Conservation (phyloP, 192 early-diverging fungal genomes). For the Kappamyces sp. region DNA sequence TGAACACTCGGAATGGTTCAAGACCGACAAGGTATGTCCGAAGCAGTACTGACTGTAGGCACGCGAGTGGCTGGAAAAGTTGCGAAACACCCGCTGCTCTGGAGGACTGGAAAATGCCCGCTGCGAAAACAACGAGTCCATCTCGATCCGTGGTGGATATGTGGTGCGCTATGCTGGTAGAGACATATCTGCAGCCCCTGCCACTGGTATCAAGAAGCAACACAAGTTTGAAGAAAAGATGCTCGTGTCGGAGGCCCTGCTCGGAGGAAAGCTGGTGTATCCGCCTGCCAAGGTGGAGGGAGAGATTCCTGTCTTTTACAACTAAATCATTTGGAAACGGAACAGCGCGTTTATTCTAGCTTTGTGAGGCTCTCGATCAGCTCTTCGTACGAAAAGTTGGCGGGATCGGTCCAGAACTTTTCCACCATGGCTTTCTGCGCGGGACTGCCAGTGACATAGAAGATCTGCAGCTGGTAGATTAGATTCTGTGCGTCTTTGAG, state of each 20-base stretch:
- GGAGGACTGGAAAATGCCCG: conserved; percentile 44
- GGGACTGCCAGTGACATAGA: conserved; percentile 72
- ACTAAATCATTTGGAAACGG: conserved; percentile 9
- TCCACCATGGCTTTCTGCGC: conserved; percentile 64
- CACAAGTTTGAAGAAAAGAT: conserved; percentile 48
- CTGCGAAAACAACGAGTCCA: conserved; percentile 12
- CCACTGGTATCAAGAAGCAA: conserved; percentile 29
- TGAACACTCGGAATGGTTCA: conserved; percentile 61
- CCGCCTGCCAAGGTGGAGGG: conserved; percentile 33
- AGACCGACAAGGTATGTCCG: conserved; percentile 53
- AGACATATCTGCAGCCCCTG: conserved; percentile 63
- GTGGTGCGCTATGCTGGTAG: conserved; percentile 75
- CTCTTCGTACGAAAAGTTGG: conserved; percentile 60
- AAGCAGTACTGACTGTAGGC: conserved; percentile 19
- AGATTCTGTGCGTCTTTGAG: conserved; percentile 69
- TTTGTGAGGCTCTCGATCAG: conserved; percentile 7
- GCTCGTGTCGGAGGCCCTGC: conserved; percentile 44
- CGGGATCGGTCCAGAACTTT: conserved; percentile 70
- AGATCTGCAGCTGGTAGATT: conserved; percentile 74
- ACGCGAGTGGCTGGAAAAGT: conserved; percentile 28
- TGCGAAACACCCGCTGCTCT: conserved; percentile 24
- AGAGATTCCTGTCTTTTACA: conserved; percentile 38
- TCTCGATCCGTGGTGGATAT: conserved; percentile 38
- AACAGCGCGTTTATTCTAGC: not conserved
- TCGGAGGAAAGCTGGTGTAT: conserved; percentile 38